Base-by-base conservation (phyloP, 2,329 filamentous ascomycete genomes). In the Talaromyces sp. region DNA sequence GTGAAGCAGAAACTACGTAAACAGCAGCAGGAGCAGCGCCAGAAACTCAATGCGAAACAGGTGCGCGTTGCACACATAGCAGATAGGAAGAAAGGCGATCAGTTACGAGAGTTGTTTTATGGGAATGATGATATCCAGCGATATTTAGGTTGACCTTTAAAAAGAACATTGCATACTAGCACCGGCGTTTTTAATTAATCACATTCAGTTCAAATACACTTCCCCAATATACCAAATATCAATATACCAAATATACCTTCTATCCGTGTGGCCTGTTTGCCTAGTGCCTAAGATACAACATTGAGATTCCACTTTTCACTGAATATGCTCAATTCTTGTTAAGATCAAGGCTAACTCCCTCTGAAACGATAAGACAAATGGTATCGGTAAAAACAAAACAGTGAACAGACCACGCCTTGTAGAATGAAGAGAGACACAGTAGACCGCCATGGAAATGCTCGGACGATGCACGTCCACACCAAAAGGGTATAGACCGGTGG, bases 121-220 rank as follows among this genome's bases (percentile, higher is more conserved):
- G 83, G 85, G 23, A 87, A 85, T 66, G 84, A 89, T n/a, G 89
- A 94, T 66, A 79, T 96, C 60, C 86, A 92, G 68, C 86, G 82
- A 70, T 95, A 96, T 72, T 75, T 96, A 18, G 84, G 87, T 18
- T 68, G 66, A 16, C 65, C 33, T 12, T 23, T 61, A 52, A 34
- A 12, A 56, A 56, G 31, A n/a, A 28, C 14, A 8, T 56, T 10
- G 4, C 14, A 56, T 4, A 56, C 40, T 30, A 40, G 30, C 16
- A 10, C 9, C 30, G 28, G 30, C 14, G 5, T 31, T n/a, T 53
- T 31, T 23, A 14, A n/a, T 12, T 4, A 14, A n/a, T 30, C 14
- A 16, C 50, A 47, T 47, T 47, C n/a, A 27, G 44, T 10, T 47
- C 23, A 27, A 10, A 47, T 47, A 47, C 10, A 27, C 8, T 27